Base-by-base conservation (phyloP, 2,329 filamentous ascomycete genomes). In the Paraphoma chrysanthemicola region DNA sequence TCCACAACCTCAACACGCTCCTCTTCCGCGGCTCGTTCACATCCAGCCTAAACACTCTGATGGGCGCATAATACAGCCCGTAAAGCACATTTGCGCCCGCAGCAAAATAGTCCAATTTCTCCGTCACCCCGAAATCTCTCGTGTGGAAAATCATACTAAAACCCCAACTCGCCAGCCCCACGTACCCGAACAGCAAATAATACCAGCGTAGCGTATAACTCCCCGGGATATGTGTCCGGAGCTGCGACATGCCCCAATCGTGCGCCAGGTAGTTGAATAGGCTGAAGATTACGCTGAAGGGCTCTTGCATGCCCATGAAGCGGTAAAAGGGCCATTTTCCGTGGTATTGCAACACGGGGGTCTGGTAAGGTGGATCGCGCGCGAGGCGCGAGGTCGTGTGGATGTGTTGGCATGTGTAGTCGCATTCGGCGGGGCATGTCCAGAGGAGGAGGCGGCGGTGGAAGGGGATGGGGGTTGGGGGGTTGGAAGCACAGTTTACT, bases 271-370 rank as follows among this genome's bases (percentile, higher is more conserved):
- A 89, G 83, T 99, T 99, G 72, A 96, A 86, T 49, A 97, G 83
- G 63, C 91, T 96, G 83, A 97, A 99, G 72, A 97, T 82, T 65
- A 98, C 94, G 48, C 89, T 93, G 76, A 93, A 92, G 56, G 94
- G 93, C 80, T 99, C 95, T 80, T 99, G 95, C 82, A 97, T 90
- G 76, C 95, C 95, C 51, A 96, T 79, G 71, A 97, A 85, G 64
- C 95, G 91, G 77, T 89, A 83, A 80, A 99, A 99, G 39, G 95
- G 95, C 95, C 95, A 99, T 85, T 99, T 99, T 31, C 95, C 95
- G 81, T 99, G 93, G 82, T 93, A 99, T 80, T 99, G 95, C 54
- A 94, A 89, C 48, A 97, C 78, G 10, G 88, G 85, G 30, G 87
- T 77, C 60, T 86, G 80, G 81, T 88, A 88, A 0, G 86, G 86